Percentiles rank a stretch among this genome's conserved stretches.
These are phyloP conservation scores for Neospermospora avenae DNA, from an alignment of 2,329 filamentous ascomycete species.

Conservation along the genomic window DNA sequence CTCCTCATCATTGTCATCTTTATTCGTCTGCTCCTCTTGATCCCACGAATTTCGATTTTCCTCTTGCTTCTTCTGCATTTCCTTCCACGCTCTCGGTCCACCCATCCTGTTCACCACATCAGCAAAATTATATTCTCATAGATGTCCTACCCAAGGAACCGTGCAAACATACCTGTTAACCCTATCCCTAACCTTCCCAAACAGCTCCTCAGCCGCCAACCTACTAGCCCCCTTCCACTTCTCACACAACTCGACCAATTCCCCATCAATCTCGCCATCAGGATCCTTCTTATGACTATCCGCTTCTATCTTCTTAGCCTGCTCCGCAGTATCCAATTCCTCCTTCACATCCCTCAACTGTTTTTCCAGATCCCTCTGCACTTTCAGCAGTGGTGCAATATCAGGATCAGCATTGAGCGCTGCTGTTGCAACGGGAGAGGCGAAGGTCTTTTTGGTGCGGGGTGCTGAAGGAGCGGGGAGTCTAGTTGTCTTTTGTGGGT, in stretches of 20 bases:
- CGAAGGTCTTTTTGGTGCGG: conserved; percentile 24
- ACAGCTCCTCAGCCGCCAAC: conserved; percentile 65
- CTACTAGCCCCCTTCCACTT: conserved; percentile 62
- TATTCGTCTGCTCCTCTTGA: conserved; percentile 29
- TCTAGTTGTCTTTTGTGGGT: conserved; percentile 4
- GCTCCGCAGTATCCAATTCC: conserved; percentile 48
- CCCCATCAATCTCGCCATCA: conserved; percentile 53
- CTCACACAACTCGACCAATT: conserved; percentile 52
- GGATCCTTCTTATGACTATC: conserved; percentile 26
- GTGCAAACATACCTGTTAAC: conserved; percentile 46
- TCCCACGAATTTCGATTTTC: conserved; percentile 42
- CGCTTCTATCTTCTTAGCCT: conserved; percentile 50
- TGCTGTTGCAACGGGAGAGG: conserved; percentile 34
- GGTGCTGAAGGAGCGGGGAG: conserved; percentile 8
- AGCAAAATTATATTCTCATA: too few relatives aligned
- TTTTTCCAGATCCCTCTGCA: conserved; percentile 35
- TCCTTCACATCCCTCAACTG: conserved; percentile 31
- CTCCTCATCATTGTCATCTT: conserved; percentile 34
- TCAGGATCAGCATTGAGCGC: conserved; percentile 33
- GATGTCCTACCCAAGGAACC: too few relatives aligned
- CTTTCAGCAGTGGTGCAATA: conserved; percentile 32
- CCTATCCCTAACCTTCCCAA: conserved; percentile 55
- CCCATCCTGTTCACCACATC: conserved; percentile 46
- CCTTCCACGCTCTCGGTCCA: conserved; percentile 55
- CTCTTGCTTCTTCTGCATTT: conserved; percentile 45